phyloP scores from a whole-genome alignment of 768 basidiomycete species.

The Rhizopogon vesiculosus region DNA sequence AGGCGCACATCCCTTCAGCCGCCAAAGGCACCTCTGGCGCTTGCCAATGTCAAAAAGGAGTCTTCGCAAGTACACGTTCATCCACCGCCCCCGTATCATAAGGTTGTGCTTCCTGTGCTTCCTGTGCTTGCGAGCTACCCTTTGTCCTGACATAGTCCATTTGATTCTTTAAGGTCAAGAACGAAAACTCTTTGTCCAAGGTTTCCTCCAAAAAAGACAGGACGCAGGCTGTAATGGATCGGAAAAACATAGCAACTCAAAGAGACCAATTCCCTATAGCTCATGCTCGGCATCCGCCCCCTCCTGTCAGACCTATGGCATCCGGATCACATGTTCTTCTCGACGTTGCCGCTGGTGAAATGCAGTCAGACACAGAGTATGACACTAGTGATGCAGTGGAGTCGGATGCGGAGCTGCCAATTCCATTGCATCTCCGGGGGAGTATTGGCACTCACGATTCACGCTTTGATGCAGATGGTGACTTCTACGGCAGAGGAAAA shows the following conservation, averaged over 20 bases:
- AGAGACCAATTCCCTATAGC: too few species aligned
- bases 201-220: not conserved
- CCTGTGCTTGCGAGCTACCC: not conserved
- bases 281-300: too few species aligned
- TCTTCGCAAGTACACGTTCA: not conserved
- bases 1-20: conserved; percentile 23
- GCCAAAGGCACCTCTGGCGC: conserved; percentile 22
- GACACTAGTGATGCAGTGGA: too few species aligned
- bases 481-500: conserved; percentile 42
- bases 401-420: not conserved
- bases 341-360: not conserved
- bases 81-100: not conserved
- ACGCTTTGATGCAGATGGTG: conserved; percentile 37
- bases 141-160: not conserved
- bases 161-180: not conserved
- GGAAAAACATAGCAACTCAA: too few species aligned
- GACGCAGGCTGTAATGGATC: too few species aligned
- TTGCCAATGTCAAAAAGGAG: conserved; percentile 14
- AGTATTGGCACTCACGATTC: conserved; percentile 13
- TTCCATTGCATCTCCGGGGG: too few species aligned
- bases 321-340: conserved; percentile 14
- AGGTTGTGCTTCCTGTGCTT: not conserved
- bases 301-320: not conserved
- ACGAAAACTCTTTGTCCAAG: not conserved
- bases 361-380: not conserved